Conservation (phyloP, 148 eudicot genomes). For the Cornus florida region DNA sequence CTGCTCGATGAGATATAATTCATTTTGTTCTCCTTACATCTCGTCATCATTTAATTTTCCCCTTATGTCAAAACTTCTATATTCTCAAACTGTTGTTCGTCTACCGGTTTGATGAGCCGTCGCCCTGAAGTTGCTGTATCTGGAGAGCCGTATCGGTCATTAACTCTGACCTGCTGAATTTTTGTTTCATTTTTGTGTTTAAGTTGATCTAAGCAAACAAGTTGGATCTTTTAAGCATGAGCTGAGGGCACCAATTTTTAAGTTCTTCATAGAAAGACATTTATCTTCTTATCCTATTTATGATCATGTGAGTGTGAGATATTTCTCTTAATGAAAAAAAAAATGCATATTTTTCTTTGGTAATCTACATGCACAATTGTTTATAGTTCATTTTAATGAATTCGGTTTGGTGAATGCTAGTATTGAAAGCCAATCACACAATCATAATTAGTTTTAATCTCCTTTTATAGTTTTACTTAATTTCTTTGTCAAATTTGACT, state of each 20-base stretch:
- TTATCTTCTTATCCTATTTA: not conserved
- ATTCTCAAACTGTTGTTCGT: not conserved
- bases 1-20: not conserved
- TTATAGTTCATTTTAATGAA: not conserved
- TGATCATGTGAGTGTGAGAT: not conserved
- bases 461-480: not conserved
- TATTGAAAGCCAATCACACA: not conserved
- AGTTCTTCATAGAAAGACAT: not conserved
- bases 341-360: not conserved
- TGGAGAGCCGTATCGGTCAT: not conserved
- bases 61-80: not conserved
- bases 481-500: not conserved
- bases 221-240: not conserved
- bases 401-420: not conserved
- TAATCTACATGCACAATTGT: not conserved
- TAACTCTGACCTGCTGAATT: not conserved
- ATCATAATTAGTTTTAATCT: not conserved
- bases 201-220: no score
- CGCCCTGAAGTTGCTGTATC: slow-evolving; percentile 5
- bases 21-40: not conserved
- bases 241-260: not conserved
- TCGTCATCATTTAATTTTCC: not conserved
- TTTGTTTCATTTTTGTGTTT: no score
- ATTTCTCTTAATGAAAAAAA: no score
- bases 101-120: not conserved